Evolutionary conservation across 2,329 filamentous ascomycete genomes (phyloP).

Genomic region (Blastomyces gilchristii): DNA sequence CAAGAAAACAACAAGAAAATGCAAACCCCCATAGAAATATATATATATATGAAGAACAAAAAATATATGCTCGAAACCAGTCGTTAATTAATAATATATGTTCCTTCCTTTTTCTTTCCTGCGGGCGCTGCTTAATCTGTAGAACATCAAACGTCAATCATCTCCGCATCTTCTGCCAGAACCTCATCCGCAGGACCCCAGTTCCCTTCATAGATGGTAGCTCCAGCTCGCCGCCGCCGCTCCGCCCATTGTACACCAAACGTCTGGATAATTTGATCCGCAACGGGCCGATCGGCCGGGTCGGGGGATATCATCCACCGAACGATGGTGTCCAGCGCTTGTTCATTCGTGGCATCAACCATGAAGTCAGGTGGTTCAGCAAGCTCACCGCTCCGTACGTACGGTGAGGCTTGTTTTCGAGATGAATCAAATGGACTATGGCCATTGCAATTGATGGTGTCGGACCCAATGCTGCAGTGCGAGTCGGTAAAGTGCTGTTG

Average conservation of each 20-base stretch:
- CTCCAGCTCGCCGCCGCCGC: conserved; percentile 65
- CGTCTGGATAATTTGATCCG: conserved; percentile 61
- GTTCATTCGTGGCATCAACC: conserved; percentile 59
- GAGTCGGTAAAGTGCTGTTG: conserved; percentile 10
- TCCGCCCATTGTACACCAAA: conserved; percentile 73
- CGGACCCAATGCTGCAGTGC: background rate
- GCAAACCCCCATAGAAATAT: background rate
- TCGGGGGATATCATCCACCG: conserved; percentile 77
- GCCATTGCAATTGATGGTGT: background rate
- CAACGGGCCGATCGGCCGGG: conserved; percentile 60
- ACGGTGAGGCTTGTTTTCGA: conserved; percentile 8
- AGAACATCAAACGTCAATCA: conserved; percentile 46
- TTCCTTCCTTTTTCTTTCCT: background rate
- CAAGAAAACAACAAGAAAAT: background rate
- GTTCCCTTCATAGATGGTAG: conserved; percentile 92
- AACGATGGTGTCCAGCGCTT: conserved; percentile 75
- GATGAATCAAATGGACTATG: conserved; percentile 18
- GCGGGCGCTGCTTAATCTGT: conserved; percentile 10
- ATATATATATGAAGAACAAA: background rate
- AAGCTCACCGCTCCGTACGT: conserved; percentile 46
- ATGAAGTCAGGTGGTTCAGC: conserved; percentile 75
- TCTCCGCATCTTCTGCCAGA: conserved; percentile 49
- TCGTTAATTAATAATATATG: background rate
- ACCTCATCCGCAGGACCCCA: conserved; percentile 72
- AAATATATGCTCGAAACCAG: background rate